Evolutionary conservation across 495 filamentous ascomycete genomes (phyloP).

Genomic region (Penicillium coffeae): DNA sequence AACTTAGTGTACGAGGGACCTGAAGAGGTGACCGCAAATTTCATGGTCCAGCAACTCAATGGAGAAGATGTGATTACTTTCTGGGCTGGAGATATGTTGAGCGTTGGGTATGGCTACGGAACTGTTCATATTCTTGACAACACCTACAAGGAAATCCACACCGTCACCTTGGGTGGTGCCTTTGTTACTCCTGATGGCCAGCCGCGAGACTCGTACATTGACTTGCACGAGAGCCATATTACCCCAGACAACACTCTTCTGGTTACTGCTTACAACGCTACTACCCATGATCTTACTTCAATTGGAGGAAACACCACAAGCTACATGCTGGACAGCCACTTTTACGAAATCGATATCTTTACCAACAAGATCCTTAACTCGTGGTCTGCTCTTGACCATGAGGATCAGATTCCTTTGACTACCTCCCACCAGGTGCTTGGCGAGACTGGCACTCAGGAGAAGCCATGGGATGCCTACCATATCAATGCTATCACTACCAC

Average conservation of each 20-base stretch:
- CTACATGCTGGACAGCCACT: slow-evolving; percentile 47
- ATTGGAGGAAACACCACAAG: slow-evolving; percentile 41
- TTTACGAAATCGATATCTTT: slow-evolving; percentile 43
- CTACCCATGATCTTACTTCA: slow-evolving; percentile 38
- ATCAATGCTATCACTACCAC: slow-evolving; percentile 37
- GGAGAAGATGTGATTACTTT: slow-evolving; percentile 26
- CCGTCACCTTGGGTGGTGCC: slow-evolving; percentile 14
- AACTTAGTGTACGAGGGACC: slow-evolving; percentile 24
- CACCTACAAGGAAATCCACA: slow-evolving; percentile 41
- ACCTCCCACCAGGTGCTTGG: slow-evolving; percentile 21
- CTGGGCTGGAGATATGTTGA: slow-evolving; percentile 20
- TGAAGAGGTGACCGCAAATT: slow-evolving; percentile 10
- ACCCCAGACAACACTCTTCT: slow-evolving; percentile 46
- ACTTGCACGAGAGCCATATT: slow-evolving; percentile 42
- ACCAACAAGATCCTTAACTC: slow-evolving; percentile 32
- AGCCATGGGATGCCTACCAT: slow-evolving; percentile 38
- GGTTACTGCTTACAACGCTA: slow-evolving; percentile 48
- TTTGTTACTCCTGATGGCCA: slow-evolving; percentile 20
- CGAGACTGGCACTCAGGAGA: slow-evolving; percentile 14
- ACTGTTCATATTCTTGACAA: slow-evolving; percentile 37
- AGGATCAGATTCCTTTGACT: slow-evolving; percentile 16
- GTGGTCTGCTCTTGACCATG: slow-evolving; percentile 23
- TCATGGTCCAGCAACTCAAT: slow-evolving; percentile 21
- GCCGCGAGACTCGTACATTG: slow-evolving; percentile 22
- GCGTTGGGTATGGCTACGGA: slow-evolving; percentile 28